Evolutionary conservation across 2,329 filamentous ascomycete species (phyloP), one percentile per base, ranked within the genome.

Genomic region (Colletotrichum sp.): DNA sequence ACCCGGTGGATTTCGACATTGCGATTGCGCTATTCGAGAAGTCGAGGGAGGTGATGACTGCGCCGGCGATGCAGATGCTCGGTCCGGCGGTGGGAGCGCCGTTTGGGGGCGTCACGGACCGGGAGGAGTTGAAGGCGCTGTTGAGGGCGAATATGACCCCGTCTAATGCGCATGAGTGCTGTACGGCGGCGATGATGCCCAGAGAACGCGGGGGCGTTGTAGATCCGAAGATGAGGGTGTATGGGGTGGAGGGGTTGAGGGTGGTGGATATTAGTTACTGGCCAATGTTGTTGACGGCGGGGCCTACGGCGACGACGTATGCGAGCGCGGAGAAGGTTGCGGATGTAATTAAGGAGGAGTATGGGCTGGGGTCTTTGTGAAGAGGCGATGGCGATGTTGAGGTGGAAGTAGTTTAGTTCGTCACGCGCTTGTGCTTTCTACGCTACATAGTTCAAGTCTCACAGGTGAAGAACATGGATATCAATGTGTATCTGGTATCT

Each of bases 1-100:
- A 87, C 71, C 85, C 85, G 1, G 78, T 82, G 9, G 85, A 87
- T 65, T 72, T 84, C 13, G 81, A 81, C 16, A 70, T 85, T 7
- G 81, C 83, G 63, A 78, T 82, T 21, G 82, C 83, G 8, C 81
- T 82, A 55, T 81, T 86, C 63, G 85, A 83, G 72, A 81, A 80
- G 65, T 77, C 83, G 9, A 43, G 34, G 32, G 59, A 71, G 28
- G 77, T 85, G 71, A 82, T 85, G 71, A 75, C 79, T 7, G 81
- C 82, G 9, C 79, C 81, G 4, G 78, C 78, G 8, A 83, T 85
- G 39, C 77, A 77, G 30, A 75, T 57, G n/a, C 80, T 85, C 1
- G 80, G 78, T 2, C 79, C 83, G 5, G 71, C 74, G 14, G 82
- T 84, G 78, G 75, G 78, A 4, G 73, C 76, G 1, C 84, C 83